Evolutionary conservation across 2,329 filamentous ascomycete species (phyloP), one percentile per base, ranked within the genome.

Genomic region (Pestalotiopsis sp.): DNA sequence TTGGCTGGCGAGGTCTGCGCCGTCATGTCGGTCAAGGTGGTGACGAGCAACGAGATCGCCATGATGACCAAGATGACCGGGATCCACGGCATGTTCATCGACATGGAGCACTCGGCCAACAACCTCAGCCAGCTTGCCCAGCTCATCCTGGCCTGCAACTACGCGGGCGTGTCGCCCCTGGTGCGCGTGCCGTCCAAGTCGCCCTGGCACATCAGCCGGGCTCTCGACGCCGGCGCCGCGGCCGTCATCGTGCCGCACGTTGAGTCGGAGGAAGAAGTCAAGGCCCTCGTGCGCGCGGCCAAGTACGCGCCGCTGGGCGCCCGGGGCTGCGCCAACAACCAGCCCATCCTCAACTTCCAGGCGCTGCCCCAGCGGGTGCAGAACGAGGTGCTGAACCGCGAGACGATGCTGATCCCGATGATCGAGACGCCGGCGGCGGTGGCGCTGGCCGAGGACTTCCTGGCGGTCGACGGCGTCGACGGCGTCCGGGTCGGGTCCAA

Each of bases 401-500:
- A 78, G 36, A 80, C 79, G 2, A 75, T 81, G 66, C 72, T 81
- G 9, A 80, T 81, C 17, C 79, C 78, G 2, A 82, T 82, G 80
- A 79, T 82, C 52, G 81, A 82, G 71, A 69, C 68, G 9, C 68
- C 61, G 31, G 68, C 52, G 39, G 81, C 80, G 0, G 72, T 77
- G 5, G 76, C 72, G 23, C 77, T 77, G 3, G 76, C 81, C 0
- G 79, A 80, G 17, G 65, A 67, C 25, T 66, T 69, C 20, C 63
- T 64, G 11, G 60, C 65, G 12, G 38, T 68, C n/a, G 77, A 82
- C 0, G 81, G 82, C 0, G 82, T 84, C 3, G 83, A 85, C 68
- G 79, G 74, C 1, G 72, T 85, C 0, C 73, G 85, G 2, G 79
- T 84, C 23, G 82, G 83, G 5, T 80, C 81, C 1, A 84, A 84